Conservation (phyloP, 2,329 filamentous ascomycete genomes). For the Colletotrichum orchidophilum region DNA sequence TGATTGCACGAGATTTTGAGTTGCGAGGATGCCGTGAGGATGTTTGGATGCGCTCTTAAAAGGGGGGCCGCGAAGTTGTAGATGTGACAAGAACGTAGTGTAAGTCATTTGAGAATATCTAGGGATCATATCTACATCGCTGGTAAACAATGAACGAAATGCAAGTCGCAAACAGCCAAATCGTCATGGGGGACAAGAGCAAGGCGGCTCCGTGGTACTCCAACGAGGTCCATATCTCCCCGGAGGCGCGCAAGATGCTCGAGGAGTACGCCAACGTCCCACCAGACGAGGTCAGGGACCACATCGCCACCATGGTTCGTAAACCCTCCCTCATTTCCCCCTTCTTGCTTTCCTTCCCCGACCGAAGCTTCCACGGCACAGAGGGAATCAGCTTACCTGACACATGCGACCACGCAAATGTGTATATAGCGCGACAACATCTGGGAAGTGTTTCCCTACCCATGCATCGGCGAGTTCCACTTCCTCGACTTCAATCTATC, state of each 20-base stretch:
- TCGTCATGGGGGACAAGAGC: conserved; percentile 17
- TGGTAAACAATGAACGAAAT: not conserved
- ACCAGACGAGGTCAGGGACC: conserved; percentile 16
- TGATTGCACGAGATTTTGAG: not conserved
- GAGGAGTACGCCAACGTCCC: conserved; percentile 24
- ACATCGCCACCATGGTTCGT: conserved; percentile 23
- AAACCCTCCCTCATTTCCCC: rapidly evolving
- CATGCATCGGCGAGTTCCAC: conserved; percentile 32
- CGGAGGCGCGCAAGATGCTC: conserved; percentile 23
- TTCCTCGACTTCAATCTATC: conserved; percentile 32
- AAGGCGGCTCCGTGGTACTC: conserved; percentile 31
- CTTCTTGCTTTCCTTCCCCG: no score
- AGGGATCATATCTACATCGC: no score
- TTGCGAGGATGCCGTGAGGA: not conserved
- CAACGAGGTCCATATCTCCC: conserved; percentile 1
- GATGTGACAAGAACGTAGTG: not conserved
- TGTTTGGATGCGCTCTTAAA: not conserved
- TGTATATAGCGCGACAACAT: conserved; percentile 31
- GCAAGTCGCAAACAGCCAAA: conserved; percentile 7
- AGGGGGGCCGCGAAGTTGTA: not conserved
- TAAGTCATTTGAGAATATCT: not conserved
- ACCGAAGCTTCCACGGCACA: not conserved
- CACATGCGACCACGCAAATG: no score
- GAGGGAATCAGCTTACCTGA: no score
- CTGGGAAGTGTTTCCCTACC: conserved; percentile 34